Evolutionary conservation across 371 early-diverging fungal species (phyloP).

Genomic region (Batkoa obscura): DNA sequence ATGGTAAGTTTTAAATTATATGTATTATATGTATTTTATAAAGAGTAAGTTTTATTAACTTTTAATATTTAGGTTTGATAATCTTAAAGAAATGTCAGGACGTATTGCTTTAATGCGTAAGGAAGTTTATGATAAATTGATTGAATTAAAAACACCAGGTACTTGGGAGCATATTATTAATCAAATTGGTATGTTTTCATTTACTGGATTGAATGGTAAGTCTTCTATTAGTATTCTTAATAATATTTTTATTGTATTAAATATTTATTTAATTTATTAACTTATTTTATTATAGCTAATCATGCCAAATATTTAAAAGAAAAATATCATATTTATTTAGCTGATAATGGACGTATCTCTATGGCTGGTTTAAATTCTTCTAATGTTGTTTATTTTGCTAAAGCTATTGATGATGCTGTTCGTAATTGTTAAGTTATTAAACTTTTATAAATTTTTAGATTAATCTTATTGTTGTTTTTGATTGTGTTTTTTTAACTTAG

Average conservation of each 20-base stretch:
- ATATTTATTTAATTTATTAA: too few species aligned
- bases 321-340: conserved; percentile 81
- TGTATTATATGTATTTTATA: too few species aligned
- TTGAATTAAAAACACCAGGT: conserved; percentile 62
- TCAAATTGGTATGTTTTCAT: conserved; percentile 96
- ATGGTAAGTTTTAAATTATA: too few species aligned
- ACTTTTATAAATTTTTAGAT: too few species aligned
- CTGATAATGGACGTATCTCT: conserved; percentile 84
- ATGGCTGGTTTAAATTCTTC: conserved; percentile 77
- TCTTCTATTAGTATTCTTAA: too few species aligned
- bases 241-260: too few species aligned
- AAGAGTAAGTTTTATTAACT: too few species aligned
- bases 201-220: conserved; percentile 69
- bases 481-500: too few species aligned
- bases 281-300: too few species aligned
- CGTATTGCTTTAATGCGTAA: conserved; percentile 79
- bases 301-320: conserved; percentile 60
- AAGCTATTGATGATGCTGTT: conserved; percentile 53
- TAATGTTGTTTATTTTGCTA: conserved; percentile 76
- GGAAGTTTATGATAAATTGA: conserved; percentile 36
- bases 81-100: conserved; percentile 63
- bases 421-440: too few species aligned
- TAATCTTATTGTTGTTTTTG: too few species aligned
- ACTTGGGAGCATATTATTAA: conserved; percentile 83
- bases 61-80: too few species aligned